Evolutionary conservation across 2,329 filamentous ascomycete species (phyloP).

Genomic region (Fusarium tanahbumbuense): DNA sequence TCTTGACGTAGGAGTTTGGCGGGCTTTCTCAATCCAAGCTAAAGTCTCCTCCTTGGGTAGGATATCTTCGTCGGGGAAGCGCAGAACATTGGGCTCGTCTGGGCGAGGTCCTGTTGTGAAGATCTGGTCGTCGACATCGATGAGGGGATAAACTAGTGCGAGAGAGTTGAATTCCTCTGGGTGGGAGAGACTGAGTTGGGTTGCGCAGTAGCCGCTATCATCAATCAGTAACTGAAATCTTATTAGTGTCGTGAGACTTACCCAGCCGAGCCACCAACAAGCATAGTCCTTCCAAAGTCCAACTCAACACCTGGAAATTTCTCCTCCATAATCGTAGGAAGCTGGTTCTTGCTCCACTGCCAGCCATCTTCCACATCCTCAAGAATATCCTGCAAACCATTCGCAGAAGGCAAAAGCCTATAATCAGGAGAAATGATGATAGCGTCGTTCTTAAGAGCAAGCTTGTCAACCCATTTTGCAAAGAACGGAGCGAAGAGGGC

Average conservation of each 20-base stretch:
- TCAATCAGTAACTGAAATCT: too few species aligned
- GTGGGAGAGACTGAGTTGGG: slow-evolving; percentile 39
- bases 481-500: slow-evolving; percentile 44
- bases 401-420: slow-evolving; percentile 40
- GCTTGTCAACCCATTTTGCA: slow-evolving; percentile 33
- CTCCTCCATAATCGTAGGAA: slow-evolving; percentile 6
- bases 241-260: too few species aligned
- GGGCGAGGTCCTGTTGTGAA: slow-evolving; percentile 18
- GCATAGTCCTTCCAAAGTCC: slow-evolving; percentile 29
- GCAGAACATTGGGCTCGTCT: slow-evolving; percentile 22
- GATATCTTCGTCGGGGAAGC: slow-evolving; percentile 16
- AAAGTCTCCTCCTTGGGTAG: slow-evolving; percentile 24
- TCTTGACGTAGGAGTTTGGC: neutral
- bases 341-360: slow-evolving; percentile 36
- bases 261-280: slow-evolving; percentile 41
- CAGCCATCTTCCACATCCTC: slow-evolving; percentile 46
- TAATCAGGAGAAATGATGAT: slow-evolving; percentile 46
- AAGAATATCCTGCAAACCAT: slow-evolving; percentile 43
- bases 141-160: slow-evolving; percentile 35
- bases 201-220: slow-evolving; percentile 40
- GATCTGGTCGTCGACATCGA: slow-evolving; percentile 38
- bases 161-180: slow-evolving; percentile 35
- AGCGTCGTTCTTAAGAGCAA: slow-evolving; percentile 42
- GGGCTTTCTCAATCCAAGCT: slow-evolving; percentile 34
- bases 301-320: slow-evolving; percentile 13